phyloP scores from a whole-genome alignment of 2,329 filamentous ascomycete species.

The Microcyclospora pomicola region DNA sequence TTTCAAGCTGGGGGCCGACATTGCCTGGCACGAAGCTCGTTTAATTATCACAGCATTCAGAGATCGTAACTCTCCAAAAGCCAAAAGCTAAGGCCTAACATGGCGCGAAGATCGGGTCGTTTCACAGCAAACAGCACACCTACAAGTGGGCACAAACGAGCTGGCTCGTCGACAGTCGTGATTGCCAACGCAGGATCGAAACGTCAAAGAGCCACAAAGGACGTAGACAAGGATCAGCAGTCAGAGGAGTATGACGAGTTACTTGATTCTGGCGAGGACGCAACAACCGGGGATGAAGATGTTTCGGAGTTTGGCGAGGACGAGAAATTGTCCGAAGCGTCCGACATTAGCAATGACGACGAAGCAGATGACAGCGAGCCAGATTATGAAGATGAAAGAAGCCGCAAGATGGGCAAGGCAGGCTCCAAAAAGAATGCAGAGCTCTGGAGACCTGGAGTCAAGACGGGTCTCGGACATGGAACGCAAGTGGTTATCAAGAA shows the following conservation, averaged over 20 bases:
- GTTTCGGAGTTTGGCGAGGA: slow-evolving; percentile 23
- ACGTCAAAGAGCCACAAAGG: slow-evolving; percentile 16
- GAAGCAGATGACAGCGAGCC: slow-evolving; percentile 21
- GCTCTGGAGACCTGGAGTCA: slow-evolving; percentile 43
- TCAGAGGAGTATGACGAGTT: slow-evolving; percentile 20
- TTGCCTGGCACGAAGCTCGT: no score
- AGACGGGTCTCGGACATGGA: slow-evolving; percentile 42
- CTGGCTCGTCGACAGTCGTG: slow-evolving; percentile 8
- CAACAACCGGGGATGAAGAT: slow-evolving; percentile 11
- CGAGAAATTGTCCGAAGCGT: slow-evolving; percentile 17
- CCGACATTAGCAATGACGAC: slow-evolving; percentile 22
- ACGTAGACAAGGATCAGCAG: slow-evolving; percentile 38
- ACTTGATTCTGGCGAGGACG: slow-evolving; percentile 5
- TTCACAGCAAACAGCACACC: slow-evolving; percentile 7
- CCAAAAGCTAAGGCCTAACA: slow-evolving; percentile 3
- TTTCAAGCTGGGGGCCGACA: no score
- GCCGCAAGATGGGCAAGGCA: slow-evolving; percentile 10
- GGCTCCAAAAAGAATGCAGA: slow-evolving; percentile 23
- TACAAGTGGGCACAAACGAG: slow-evolving; percentile 14
- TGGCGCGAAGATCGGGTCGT: slow-evolving; percentile 17
- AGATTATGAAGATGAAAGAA: slow-evolving; percentile 9
- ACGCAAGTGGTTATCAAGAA: slow-evolving; percentile 49
- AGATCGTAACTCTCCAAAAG: no score
- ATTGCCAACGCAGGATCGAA: slow-evolving; percentile 6
- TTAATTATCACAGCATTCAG: no score